Evolutionary conservation across 2,329 filamentous ascomycete genomes (phyloP).

Genomic region (Alternaria sp.): DNA sequence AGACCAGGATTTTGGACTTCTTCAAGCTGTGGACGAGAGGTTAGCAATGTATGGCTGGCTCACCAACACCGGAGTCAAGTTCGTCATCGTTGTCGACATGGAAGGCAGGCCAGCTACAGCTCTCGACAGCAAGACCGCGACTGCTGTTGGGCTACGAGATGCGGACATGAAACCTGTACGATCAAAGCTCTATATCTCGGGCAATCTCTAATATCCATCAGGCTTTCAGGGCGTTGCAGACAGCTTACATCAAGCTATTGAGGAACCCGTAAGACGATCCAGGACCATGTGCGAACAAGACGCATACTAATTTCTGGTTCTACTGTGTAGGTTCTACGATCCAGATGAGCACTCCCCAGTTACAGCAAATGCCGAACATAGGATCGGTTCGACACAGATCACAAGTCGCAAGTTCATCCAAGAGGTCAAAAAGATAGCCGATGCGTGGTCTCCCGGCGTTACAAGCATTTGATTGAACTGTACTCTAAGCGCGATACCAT

Average conservation of each 20-base stretch:
- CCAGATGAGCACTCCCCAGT: conserved; percentile 82
- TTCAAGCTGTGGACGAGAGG: conserved; percentile 93
- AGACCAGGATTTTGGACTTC: conserved; percentile 87
- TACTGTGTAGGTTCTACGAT: conserved; percentile 84
- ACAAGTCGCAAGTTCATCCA: conserved; percentile 81
- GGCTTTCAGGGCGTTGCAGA: conserved; percentile 91
- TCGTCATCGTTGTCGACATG: conserved; percentile 92
- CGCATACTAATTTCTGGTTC: conserved; percentile 62
- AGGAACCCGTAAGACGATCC: conserved; percentile 70
- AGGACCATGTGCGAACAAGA: too few species aligned
- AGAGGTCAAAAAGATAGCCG: conserved; percentile 87
- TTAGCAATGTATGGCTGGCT: conserved; percentile 95
- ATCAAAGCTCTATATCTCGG: conserved; percentile 12
- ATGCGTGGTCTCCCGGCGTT: conserved; percentile 81
- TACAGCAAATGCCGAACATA: conserved; percentile 55
- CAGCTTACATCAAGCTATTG: conserved; percentile 86
- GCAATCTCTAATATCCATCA: conserved; percentile 41
- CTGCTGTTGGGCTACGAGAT: conserved; percentile 76
- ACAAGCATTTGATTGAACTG: conserved; percentile 60
- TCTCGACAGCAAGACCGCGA: conserved; percentile 45
- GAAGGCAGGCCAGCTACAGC: conserved; percentile 68
- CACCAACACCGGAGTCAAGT: conserved; percentile 92
- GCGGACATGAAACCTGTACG: conserved; percentile 85
- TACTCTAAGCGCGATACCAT: conserved; percentile 25
- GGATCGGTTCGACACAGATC: conserved; percentile 70